Percentiles rank a stretch among this genome's conserved stretches.
Conservation (phyloP, 805 yeast species). For the Kazachstania taianensis region DNA sequence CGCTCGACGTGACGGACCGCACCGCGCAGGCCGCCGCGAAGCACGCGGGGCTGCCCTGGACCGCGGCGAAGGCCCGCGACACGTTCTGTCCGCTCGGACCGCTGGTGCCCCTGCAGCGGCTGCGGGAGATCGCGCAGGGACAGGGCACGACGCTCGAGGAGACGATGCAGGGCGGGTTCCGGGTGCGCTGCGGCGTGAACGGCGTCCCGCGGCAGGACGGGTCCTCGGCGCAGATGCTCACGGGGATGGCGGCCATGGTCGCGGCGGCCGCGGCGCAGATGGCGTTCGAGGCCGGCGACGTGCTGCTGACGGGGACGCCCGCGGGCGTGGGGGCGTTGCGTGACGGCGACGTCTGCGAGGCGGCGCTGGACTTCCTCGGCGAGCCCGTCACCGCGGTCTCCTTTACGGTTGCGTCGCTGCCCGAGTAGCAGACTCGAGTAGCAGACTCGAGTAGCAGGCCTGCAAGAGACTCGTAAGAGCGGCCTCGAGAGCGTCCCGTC, state of each 20-base stretch:
- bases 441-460: too few relatives aligned
- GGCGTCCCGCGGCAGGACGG: slow-evolving; percentile 65
- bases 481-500: too few relatives aligned
- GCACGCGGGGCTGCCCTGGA: slow-evolving; percentile 91
- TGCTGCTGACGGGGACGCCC: slow-evolving; percentile 93
- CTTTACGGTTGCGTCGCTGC: too few relatives aligned
- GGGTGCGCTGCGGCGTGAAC: slow-evolving; percentile 41
- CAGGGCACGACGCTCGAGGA: too few relatives aligned
- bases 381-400: slow-evolving; percentile 40
- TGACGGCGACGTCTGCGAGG: slow-evolving; percentile 72
- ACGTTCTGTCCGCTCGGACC: slow-evolving; percentile 85
- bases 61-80: slow-evolving; percentile 93
- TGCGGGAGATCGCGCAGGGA: slow-evolving; percentile 52
- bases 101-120: slow-evolving; percentile 52
- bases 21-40: slow-evolving; percentile 94
- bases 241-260: slow-evolving; percentile 72
- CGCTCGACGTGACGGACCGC: slow-evolving; percentile 91
- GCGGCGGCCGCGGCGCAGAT: slow-evolving; percentile 77
- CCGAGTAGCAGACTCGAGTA: slow-evolving; percentile 15
- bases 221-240: slow-evolving; percentile 72
- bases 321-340: slow-evolving; percentile 84
- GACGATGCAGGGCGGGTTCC: slow-evolving; percentile 33
- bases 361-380: slow-evolving; percentile 50
- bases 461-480: too few relatives aligned
- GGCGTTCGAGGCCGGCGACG: slow-evolving; percentile 85